phyloP scores from a whole-genome alignment of 2,329 filamentous ascomycete genomes.

The Spiromastix sp. region DNA sequence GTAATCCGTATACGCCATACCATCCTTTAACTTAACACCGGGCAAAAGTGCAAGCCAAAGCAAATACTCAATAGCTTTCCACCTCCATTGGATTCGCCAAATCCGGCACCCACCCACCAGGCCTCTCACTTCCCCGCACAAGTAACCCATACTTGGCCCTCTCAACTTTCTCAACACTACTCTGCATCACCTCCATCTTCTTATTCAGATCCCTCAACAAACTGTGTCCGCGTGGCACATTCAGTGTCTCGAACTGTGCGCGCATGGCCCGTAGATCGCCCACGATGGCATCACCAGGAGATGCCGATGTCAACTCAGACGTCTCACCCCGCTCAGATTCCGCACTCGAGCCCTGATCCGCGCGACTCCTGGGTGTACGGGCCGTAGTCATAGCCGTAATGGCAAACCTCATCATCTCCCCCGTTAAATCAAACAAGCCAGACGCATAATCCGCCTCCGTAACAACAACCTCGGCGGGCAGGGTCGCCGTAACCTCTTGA shows the following conservation, averaged over 20 bases:
- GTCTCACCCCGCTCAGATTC: constrained; percentile 14
- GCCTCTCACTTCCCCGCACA: constrained; percentile 77
- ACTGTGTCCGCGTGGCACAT: constrained; percentile 42
- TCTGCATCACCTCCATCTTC: constrained; percentile 79
- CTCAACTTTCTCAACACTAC: constrained; percentile 91
- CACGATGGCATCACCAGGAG: constrained; percentile 54
- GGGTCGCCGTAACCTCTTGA: constrained; percentile 42
- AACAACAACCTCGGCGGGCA: constrained; percentile 48
- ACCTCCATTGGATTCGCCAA: constrained; percentile 37
- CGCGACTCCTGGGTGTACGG: no score
- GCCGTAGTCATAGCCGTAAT: constrained; percentile 78
- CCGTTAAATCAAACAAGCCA: constrained; percentile 85
- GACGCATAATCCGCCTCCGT: constrained; percentile 79
- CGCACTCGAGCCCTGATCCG: constrained; percentile 43
- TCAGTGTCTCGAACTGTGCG: constrained; percentile 63
- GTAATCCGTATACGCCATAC: no score
- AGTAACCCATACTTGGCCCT: constrained; percentile 76
- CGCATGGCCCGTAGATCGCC: constrained; percentile 71
- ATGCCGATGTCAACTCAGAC: constrained; percentile 14
- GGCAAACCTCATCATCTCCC: constrained; percentile 94
- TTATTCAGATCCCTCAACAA: constrained; percentile 56
- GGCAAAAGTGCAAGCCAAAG: no score
- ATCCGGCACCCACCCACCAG: constrained; percentile 87
- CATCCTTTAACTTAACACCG: no score
- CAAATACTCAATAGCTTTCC: constrained; percentile 29